Conservation (phyloP, 2,329 filamentous ascomycete genomes). For the Verticillium tricorpus region DNA sequence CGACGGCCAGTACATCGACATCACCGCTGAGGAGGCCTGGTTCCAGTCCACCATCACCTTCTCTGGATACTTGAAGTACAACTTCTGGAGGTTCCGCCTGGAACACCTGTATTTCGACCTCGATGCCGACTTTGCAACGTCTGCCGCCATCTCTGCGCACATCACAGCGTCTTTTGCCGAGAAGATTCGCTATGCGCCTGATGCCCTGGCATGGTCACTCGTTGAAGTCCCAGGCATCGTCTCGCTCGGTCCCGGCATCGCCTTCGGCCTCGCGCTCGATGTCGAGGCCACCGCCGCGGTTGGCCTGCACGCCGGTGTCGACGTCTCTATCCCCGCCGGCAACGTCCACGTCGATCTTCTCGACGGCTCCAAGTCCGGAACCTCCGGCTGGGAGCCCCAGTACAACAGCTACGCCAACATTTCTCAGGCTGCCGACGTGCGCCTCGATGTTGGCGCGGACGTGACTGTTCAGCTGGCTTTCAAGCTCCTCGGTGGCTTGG, state of each 20-base stretch:
- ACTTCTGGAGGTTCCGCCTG: conserved; percentile 26
- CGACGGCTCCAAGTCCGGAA: conserved; percentile 19
- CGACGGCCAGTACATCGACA: conserved; percentile 24
- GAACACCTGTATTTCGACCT: conserved; percentile 36
- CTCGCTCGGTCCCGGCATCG: conserved; percentile 29
- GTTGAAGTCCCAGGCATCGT: conserved; percentile 36
- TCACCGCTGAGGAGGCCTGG: conserved; percentile 27
- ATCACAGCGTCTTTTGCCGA: conserved; percentile 27
- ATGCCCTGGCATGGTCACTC: conserved; percentile 28
- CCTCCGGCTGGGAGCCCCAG: conserved; percentile 30
- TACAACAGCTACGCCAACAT: conserved; percentile 29
- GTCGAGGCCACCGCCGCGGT: conserved; percentile 27
- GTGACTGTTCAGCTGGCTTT: conserved; percentile 33
- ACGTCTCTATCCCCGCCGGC: conserved; percentile 26
- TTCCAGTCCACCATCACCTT: conserved; percentile 32
- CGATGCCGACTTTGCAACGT: conserved; percentile 30
- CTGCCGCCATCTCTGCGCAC: conserved; percentile 28
- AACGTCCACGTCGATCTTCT: conserved; percentile 34
- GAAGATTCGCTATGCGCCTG: conserved; percentile 28
- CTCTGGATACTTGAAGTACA: conserved; percentile 37
- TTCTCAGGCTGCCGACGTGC: conserved; percentile 23
- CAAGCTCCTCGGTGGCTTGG: conserved; percentile 27
- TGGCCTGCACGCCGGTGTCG: conserved; percentile 23
- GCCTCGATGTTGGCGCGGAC: conserved; percentile 25
- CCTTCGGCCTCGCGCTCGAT: conserved; percentile 31